Evolutionary conservation across 345 rosid species (phyloP).

Genomic region (Mallotus nudiflorus): DNA sequence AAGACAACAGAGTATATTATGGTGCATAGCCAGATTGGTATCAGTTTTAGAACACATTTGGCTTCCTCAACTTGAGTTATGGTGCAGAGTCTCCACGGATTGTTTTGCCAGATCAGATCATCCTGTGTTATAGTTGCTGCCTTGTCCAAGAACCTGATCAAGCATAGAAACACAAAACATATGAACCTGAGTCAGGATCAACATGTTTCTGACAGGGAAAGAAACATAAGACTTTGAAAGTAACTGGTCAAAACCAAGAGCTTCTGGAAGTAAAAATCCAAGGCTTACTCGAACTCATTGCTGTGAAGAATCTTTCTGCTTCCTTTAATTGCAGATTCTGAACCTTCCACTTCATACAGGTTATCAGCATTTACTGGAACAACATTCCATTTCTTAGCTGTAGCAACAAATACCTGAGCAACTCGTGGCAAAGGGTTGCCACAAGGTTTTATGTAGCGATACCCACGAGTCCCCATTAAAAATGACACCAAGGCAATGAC

Average conservation of each 20-base stretch:
- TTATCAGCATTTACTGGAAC: slow-evolving; percentile 31
- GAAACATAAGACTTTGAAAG: no score
- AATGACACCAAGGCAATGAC: slow-evolving; percentile 48
- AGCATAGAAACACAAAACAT: no score
- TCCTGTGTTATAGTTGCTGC: slow-evolving; percentile 70
- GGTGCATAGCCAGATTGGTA: slow-evolving; percentile 74
- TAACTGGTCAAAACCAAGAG: no score
- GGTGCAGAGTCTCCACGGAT: slow-evolving; percentile 80
- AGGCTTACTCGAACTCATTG: slow-evolving; percentile 39
- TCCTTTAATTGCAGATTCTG: slow-evolving; percentile 74
- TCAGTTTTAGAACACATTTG: slow-evolving; percentile 63
- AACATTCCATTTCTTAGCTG: slow-evolving; percentile 48
- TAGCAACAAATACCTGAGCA: slow-evolving; percentile 65
- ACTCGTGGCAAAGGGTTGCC: slow-evolving; percentile 81
- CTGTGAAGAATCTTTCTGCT: slow-evolving; percentile 81
- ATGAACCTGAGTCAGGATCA: no score
- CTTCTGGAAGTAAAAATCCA: not conserved
- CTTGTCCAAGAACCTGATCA: slow-evolving; percentile 68
- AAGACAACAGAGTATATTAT: slow-evolving; percentile 70
- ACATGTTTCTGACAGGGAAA: no score
- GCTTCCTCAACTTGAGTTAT: slow-evolving; percentile 86
- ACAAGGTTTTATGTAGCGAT: slow-evolving; percentile 50
- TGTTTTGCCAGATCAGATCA: slow-evolving; percentile 33
- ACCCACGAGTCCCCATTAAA: slow-evolving; percentile 38
- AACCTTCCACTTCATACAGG: slow-evolving; percentile 65